These are phyloP conservation scores for Hortiboletus flavorubellus DNA, from an alignment of 768 basidiomycete genomes.

Conservation along the genomic window DNA sequence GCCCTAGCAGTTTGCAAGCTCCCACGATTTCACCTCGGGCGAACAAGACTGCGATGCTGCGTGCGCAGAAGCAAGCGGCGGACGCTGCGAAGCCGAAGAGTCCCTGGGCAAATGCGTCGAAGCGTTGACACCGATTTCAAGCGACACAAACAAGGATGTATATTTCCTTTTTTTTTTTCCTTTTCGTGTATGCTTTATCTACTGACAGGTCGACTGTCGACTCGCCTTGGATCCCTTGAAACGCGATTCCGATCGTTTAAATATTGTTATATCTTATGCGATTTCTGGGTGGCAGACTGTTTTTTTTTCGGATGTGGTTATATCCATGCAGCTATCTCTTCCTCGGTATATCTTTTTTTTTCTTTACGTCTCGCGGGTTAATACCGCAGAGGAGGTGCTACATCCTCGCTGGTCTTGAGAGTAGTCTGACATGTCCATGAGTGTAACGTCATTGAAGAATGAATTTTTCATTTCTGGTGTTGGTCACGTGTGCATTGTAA, in stretches of 20 bases:
- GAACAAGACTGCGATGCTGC: conserved; percentile 71
- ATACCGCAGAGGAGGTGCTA: conserved; percentile 1
- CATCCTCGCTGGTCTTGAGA: conserved; percentile 14
- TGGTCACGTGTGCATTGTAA: conserved; percentile 12
- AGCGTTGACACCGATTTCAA: conserved; percentile 14
- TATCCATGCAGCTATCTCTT: conserved; percentile 14
- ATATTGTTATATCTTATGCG: conserved; percentile 12
- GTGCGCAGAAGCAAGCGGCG: conserved; percentile 60
- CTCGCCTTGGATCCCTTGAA: conserved; percentile 10
- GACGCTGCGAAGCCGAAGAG: conserved; percentile 33
- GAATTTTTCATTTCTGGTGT: not conserved
- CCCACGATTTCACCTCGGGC: conserved; percentile 66
- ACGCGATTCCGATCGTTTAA: conserved; percentile 18
- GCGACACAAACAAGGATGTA: not conserved
- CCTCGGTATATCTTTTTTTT: not conserved
- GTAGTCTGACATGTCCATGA: not conserved
- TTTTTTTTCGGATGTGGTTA: conserved; percentile 3
- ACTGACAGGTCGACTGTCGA: conserved; percentile 4
- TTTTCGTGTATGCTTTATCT: conserved; percentile 19
- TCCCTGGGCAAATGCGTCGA: conserved; percentile 31
- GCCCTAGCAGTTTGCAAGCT: conserved; percentile 53
- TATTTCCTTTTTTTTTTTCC: not conserved
- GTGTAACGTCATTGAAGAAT: not conserved
- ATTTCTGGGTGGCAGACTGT: conserved; percentile 16
- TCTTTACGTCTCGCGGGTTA: conserved; percentile 9